Conservation (phyloP, 2,329 filamentous ascomycete species). For the Botrytis aclada region DNA sequence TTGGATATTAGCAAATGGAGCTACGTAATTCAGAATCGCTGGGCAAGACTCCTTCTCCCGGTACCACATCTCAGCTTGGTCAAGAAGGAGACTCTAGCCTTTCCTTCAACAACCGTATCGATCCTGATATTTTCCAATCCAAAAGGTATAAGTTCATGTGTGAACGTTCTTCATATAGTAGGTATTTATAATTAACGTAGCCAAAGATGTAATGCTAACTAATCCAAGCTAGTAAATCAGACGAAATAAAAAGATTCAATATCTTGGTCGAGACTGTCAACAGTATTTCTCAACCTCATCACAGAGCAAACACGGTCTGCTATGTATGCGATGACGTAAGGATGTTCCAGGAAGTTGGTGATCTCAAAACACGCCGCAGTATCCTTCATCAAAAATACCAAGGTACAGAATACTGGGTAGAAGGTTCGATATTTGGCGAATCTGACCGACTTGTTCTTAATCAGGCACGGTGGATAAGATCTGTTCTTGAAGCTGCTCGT, state of each 20-base stretch:
- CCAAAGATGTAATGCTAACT: neutral
- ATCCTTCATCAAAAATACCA: too few relatives aligned
- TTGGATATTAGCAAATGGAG: neutral
- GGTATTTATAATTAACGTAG: neutral
- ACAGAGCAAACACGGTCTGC: neutral
- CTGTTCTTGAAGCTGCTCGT: neutral
- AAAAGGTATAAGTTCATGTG: neutral
- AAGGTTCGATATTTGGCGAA: too few relatives aligned
- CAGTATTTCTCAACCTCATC: neutral
- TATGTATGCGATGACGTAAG: neutral
- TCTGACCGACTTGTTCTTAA: neutral
- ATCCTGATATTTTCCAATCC: neutral
- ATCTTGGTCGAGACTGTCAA: neutral
- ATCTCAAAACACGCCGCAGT: too few relatives aligned
- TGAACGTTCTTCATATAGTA: accelerated
- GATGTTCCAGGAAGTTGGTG: too few relatives aligned
- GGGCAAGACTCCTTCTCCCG: neutral
- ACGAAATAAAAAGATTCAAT: neutral
- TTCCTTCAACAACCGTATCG: neutral
- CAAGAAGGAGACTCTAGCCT: neutral
- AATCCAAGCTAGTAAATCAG: neutral
- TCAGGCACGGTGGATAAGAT: neutral
- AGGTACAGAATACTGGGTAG: too few relatives aligned
- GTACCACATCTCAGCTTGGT: neutral
- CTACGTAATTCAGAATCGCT: neutral